Evolutionary conservation across 306 rosid species (phyloP).

Genomic region (Castanopsis chinensis): DNA sequence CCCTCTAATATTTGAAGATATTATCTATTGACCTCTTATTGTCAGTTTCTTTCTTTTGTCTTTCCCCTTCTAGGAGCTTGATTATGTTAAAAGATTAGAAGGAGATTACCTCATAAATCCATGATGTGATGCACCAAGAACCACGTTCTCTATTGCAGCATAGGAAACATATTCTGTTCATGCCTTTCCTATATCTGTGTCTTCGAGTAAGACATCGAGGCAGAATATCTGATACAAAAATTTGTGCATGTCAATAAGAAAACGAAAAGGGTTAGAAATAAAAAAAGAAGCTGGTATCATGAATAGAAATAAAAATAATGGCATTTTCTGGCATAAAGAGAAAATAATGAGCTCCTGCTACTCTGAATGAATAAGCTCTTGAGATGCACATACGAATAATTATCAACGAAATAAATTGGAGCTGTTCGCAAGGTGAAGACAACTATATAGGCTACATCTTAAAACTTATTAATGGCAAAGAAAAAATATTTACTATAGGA

Average conservation of each 20-base stretch:
- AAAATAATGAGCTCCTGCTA: background rate
- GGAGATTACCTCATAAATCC: slow-evolving; percentile 71
- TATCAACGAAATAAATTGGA: too few species aligned
- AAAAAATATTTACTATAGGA: too few species aligned
- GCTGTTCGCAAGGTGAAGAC: too few species aligned
- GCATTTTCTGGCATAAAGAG: background rate
- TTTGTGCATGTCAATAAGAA: background rate
- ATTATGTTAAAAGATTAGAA: background rate
- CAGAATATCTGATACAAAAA: slow-evolving; percentile 58
- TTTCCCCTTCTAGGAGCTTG: too few species aligned
- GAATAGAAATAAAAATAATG: background rate
- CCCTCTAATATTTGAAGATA: too few species aligned
- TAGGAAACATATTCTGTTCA: slow-evolving; percentile 68
- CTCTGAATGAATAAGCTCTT: too few species aligned
- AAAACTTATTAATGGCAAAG: too few species aligned
- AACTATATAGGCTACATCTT: too few species aligned
- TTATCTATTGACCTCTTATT: too few species aligned
- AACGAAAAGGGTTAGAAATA: background rate
- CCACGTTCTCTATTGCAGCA: slow-evolving; percentile 78
- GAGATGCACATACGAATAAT: too few species aligned
- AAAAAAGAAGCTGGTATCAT: background rate
- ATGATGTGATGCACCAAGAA: slow-evolving; percentile 73
- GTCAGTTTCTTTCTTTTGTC: too few species aligned
- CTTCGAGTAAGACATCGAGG: slow-evolving; percentile 83
- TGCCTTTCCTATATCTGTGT: slow-evolving; percentile 67